These are phyloP conservation scores for Claviceps purpurea DNA, from an alignment of 2,329 filamentous ascomycete species.

Conservation along the genomic window DNA sequence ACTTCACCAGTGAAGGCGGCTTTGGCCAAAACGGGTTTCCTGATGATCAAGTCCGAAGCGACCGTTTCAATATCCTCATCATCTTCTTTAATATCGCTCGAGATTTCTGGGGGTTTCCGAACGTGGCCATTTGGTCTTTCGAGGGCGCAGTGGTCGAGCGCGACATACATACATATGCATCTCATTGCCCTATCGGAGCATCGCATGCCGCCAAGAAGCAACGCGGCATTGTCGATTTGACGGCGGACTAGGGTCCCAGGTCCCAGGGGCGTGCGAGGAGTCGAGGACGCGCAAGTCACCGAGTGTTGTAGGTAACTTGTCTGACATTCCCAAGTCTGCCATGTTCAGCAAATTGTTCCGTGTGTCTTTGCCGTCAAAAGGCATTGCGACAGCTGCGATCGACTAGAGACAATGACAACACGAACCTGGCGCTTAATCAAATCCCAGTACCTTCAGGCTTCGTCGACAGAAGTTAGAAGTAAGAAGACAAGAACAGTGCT, in stretches of 20 bases:
- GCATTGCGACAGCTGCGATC: not conserved
- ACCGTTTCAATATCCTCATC: too few relatives aligned
- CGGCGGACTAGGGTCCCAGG: not conserved
- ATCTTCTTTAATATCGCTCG: too few relatives aligned
- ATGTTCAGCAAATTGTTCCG: conserved; percentile 2
- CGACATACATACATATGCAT: not conserved
- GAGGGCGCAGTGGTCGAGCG: too few relatives aligned
- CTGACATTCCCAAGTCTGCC: not conserved
- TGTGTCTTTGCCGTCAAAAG: too few relatives aligned
- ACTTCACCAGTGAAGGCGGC: too few relatives aligned
- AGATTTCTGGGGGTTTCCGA: too few relatives aligned
- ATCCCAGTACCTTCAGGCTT: too few relatives aligned
- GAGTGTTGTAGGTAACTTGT: not conserved
- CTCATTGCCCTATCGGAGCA: not conserved
- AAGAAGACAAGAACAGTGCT: too few relatives aligned
- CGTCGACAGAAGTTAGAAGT: too few relatives aligned
- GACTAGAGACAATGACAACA: not conserved
- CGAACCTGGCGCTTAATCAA: not conserved
- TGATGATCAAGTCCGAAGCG: too few relatives aligned
- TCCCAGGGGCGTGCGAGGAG: not conserved
- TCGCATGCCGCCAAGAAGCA: not conserved
- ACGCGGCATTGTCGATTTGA: not conserved
- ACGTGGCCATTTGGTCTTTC: too few relatives aligned
- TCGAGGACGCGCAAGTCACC: not conserved
- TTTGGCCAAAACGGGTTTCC: too few relatives aligned